Evolutionary conservation across 441 rosid species (phyloP).

Genomic region (Theobroma grandiflorum): DNA sequence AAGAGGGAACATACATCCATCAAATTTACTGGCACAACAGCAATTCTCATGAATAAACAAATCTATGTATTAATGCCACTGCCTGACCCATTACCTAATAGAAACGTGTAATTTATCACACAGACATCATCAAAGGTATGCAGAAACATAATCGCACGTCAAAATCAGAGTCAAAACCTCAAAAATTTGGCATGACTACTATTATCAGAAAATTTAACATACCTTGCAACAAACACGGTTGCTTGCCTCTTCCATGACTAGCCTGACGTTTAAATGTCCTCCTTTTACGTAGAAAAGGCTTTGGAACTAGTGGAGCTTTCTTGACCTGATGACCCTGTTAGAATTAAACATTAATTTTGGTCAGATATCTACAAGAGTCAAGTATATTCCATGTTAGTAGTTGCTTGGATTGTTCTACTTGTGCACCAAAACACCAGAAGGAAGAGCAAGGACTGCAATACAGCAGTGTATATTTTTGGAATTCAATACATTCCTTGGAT

Average conservation of each 20-base stretch:
- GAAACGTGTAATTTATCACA: not conserved
- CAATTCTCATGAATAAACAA: not conserved
- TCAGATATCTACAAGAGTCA: constrained; percentile 2
- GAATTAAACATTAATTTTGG: constrained; percentile 17
- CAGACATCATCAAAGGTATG: not conserved
- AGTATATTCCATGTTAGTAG: not conserved
- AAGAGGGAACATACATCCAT: not conserved
- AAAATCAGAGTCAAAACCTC: constrained; percentile 11
- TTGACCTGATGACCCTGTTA: constrained; percentile 69
- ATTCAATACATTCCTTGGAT: not conserved
- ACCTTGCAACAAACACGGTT: constrained; percentile 63
- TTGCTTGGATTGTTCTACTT: not conserved
- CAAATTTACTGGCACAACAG: not conserved
- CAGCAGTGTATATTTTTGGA: not conserved
- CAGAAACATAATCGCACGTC: not conserved
- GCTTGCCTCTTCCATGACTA: constrained; percentile 85
- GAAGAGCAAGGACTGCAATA: not conserved
- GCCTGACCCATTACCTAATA: not conserved
- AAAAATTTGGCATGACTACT: not conserved
- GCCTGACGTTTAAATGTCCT: constrained; percentile 85
- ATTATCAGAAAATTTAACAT: constrained; percentile 18
- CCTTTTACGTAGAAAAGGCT: constrained; percentile 76
- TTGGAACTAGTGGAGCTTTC: constrained; percentile 65
- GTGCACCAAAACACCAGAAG: not conserved
- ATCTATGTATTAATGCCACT: not conserved